These are phyloP conservation scores for Euphrasia confusa DNA, from an alignment of 257 asterid species.

Conservation along the genomic window DNA sequence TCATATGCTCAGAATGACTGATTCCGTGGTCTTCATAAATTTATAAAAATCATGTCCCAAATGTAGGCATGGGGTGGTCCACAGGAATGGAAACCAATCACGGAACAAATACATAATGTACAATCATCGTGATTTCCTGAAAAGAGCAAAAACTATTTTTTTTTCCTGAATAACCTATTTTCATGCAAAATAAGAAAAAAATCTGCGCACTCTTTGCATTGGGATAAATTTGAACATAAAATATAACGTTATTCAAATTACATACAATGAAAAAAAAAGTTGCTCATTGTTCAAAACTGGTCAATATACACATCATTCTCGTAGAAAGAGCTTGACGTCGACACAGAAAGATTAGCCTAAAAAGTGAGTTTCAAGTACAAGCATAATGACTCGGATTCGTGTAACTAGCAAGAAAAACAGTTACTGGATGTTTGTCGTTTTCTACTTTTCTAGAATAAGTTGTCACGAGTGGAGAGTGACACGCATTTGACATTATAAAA, in stretches of 20 bases:
- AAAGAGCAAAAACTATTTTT: neutral
- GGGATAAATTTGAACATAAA: neutral
- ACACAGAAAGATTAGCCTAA: neutral
- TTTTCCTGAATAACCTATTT: neutral
- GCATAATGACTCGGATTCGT: neutral
- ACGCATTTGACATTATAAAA: neutral
- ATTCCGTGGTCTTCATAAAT: neutral
- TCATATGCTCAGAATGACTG: neutral
- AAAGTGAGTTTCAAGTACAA: neutral
- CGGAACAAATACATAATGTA: neutral
- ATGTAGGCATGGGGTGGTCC: slow-evolving; percentile 1
- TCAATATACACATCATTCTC: no score
- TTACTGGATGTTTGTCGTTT: neutral
- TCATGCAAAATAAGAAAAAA: neutral
- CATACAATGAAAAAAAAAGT: no score
- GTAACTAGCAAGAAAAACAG: neutral
- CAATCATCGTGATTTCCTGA: neutral
- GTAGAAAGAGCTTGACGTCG: neutral
- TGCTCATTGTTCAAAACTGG: no score
- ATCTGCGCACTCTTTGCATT: slow-evolving; percentile 5
- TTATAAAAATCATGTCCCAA: neutral
- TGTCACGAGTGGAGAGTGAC: neutral
- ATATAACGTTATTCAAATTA: neutral
- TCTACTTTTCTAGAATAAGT: neutral
- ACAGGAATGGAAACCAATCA: slow-evolving; percentile 3